phyloP scores from a whole-genome alignment of 2,329 filamentous ascomycete genomes.

The Polytolypa hystricis region DNA sequence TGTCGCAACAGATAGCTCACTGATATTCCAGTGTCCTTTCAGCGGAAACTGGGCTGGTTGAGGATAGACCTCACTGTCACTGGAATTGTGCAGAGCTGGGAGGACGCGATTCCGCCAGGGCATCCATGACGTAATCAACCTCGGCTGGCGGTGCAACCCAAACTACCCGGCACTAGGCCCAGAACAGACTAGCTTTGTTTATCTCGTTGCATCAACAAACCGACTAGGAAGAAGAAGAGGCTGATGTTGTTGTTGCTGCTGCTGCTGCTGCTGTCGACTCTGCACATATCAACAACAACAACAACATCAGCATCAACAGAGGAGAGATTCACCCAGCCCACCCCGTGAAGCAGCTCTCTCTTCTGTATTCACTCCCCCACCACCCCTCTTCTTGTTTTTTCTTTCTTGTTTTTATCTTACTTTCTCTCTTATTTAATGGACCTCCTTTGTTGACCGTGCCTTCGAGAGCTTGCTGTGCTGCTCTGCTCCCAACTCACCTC shows the following conservation, averaged over 20 bases:
- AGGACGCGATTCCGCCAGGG: constrained; percentile 6
- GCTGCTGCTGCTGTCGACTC: not conserved
- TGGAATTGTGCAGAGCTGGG: not conserved
- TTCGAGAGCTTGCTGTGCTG: too few relatives aligned
- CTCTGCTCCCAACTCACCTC: too few relatives aligned
- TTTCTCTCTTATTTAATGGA: constrained; percentile 2
- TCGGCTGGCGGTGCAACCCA: constrained; percentile 9
- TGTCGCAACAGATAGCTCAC: not conserved
- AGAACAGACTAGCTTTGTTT: constrained; percentile 14
- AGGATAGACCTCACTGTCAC: constrained; percentile 1
- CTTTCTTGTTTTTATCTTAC: not conserved
- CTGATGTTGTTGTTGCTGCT: not conserved
- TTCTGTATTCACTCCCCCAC: not conserved
- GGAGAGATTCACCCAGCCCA: too few relatives aligned
- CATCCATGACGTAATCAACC: constrained; percentile 9
- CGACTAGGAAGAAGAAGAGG: not conserved
- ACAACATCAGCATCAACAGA: not conserved
- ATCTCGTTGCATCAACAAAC: constrained; percentile 5
- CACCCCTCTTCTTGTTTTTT: not conserved
- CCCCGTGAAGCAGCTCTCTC: too few relatives aligned
- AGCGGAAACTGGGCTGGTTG: not conserved
- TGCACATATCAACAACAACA: constrained; percentile 4
- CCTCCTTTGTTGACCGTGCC: not conserved
- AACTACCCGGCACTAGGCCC: constrained; percentile 9
- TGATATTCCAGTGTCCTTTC: not conserved